Conservation (phyloP, 805 yeast species). For the Cyberlindnera xylosilytica region DNA sequence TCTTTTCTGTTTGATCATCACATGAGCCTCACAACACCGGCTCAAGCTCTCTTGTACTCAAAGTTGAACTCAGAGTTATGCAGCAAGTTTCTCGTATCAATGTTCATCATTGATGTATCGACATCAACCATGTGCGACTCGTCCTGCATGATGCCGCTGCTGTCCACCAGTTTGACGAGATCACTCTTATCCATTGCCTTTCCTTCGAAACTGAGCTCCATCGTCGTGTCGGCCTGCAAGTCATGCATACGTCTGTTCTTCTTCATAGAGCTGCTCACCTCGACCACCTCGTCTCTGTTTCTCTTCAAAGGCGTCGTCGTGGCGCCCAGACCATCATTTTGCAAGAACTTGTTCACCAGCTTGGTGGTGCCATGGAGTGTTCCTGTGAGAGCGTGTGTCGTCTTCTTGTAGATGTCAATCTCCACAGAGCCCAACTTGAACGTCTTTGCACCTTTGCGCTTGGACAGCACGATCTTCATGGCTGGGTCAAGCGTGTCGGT, state of each 20-base stretch:
- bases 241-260: slow-evolving; percentile 25
- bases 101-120: slow-evolving; percentile 6
- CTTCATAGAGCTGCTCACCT: slow-evolving; percentile 23
- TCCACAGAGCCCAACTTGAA: slow-evolving; percentile 19
- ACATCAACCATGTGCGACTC: slow-evolving; percentile 19
- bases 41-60: slow-evolving; percentile 13
- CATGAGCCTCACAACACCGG: too few species aligned
- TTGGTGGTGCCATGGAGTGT: background rate
- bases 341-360: slow-evolving; percentile 11
- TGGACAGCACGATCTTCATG: slow-evolving; percentile 8
- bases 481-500: slow-evolving; percentile 13
- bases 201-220: slow-evolving; percentile 44
- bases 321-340: slow-evolving; percentile 8
- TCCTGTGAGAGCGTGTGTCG: background rate
- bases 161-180: slow-evolving; percentile 38
- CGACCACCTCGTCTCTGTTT: slow-evolving; percentile 27
- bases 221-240: slow-evolving; percentile 23
- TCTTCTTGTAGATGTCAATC: slow-evolving; percentile 16
- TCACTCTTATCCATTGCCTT: slow-evolving; percentile 43
- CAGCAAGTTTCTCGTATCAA: slow-evolving; percentile 25
- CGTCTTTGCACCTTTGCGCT: slow-evolving; percentile 12
- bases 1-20: too few species aligned
- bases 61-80: slow-evolving; percentile 25
- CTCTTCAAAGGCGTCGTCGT: slow-evolving; percentile 25
- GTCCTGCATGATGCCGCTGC: slow-evolving; percentile 33